These are phyloP conservation scores for Acanthamoeba castellanii DNA, from an alignment of 208 protist genomes.

Conservation along the genomic window DNA sequence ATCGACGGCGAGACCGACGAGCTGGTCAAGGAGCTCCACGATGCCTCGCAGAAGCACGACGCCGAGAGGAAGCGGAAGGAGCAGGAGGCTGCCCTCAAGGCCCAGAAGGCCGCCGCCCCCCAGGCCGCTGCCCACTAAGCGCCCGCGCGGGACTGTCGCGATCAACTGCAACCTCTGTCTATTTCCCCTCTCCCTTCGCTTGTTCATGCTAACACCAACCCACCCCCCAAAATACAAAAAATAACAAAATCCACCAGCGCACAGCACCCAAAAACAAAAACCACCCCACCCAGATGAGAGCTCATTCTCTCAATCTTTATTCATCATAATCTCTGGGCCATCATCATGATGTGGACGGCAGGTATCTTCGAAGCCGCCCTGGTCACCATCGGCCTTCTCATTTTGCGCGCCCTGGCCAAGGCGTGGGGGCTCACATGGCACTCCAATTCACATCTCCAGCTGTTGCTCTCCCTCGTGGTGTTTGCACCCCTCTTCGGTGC, in stretches of 20 bases:
- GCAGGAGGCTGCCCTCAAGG: slow-evolving; percentile 51
- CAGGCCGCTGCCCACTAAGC: slow-evolving; percentile 30
- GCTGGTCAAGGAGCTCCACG: slow-evolving; percentile 33
- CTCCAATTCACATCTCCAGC: slow-evolving; percentile 25
- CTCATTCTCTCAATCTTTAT: background rate
- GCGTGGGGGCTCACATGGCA: slow-evolving; percentile 56
- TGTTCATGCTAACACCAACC: background rate
- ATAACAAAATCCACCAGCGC: too few species aligned
- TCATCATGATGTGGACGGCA: slow-evolving; percentile 6
- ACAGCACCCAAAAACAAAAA: too few species aligned
- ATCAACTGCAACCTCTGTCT: background rate
- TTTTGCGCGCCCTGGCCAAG: background rate
- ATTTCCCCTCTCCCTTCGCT: background rate
- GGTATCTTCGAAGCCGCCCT: slow-evolving; percentile 59
- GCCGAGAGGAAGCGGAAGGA: slow-evolving; percentile 53
- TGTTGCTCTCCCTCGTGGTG: slow-evolving; percentile 1
- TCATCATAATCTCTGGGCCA: background rate
- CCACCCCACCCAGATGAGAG: background rate
- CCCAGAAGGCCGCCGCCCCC: background rate
- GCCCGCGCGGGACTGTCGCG: background rate
- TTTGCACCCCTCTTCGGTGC: slow-evolving; percentile 38
- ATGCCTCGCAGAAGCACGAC: slow-evolving; percentile 7
- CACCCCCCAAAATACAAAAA: background rate
- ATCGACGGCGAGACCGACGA: slow-evolving; percentile 41
- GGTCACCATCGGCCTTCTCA: slow-evolving; percentile 41